Evolutionary conservation across 305 asterid genomes (phyloP).

Genomic region (Lippia alba): DNA sequence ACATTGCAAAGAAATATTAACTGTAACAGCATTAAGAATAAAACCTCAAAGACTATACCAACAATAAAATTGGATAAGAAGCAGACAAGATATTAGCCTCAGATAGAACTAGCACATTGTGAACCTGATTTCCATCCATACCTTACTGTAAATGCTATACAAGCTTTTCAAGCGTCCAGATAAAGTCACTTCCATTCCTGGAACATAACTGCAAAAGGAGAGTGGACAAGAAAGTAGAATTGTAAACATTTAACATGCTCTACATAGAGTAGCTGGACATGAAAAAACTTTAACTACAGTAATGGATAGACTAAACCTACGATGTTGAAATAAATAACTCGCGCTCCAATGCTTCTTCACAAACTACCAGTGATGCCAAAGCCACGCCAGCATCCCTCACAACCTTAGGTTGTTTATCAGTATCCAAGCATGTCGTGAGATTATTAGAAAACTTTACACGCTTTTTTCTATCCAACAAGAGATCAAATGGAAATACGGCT

Average conservation of each 20-base stretch:
- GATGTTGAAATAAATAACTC: constrained; percentile 89
- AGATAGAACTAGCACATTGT: constrained; percentile 13
- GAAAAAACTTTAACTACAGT: constrained; percentile 18
- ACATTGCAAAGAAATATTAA: constrained; percentile 1
- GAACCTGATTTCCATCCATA: constrained; percentile 39
- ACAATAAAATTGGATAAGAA: background rate
- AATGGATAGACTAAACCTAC: constrained; percentile 56
- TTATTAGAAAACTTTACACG: constrained; percentile 65
- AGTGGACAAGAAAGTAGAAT: constrained; percentile 27
- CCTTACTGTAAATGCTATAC: constrained; percentile 94
- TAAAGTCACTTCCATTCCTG: constrained; percentile 95
- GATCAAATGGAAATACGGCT: constrained; percentile 96
- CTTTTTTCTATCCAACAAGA: constrained; percentile 73
- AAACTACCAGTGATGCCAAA: constrained; percentile 82
- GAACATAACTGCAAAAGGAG: constrained; percentile 77
- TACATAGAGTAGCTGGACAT: constrained; percentile 18
- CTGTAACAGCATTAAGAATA: constrained; percentile 3
- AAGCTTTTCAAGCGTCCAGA: constrained; percentile 89
- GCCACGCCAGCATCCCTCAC: constrained; percentile 92
- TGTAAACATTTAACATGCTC: constrained; percentile 16
- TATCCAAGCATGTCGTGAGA: constrained; percentile 57
- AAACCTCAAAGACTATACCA: background rate
- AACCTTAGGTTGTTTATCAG: constrained; percentile 64
- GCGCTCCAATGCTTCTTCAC: constrained; percentile 96
- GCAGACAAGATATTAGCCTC: constrained; percentile 18